A percentile compares a stretch with the other conserved stretches of the same genome.
phyloP scores from a whole-genome alignment of 1,139 yeast species.

The Kodamaea derodonti region DNA sequence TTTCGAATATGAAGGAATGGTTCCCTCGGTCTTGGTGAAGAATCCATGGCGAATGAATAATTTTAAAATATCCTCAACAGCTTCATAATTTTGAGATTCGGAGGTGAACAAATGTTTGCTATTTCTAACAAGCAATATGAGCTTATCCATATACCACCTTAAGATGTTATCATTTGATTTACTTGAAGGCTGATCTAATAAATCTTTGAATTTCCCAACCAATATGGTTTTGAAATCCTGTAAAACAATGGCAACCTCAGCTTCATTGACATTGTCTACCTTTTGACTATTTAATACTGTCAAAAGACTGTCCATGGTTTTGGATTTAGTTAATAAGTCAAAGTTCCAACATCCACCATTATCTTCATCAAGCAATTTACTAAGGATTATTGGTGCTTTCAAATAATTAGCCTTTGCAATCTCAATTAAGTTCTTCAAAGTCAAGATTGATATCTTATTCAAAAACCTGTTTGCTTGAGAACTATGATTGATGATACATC shows the following conservation, averaged over 20 bases:
- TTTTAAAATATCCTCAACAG: conserved; percentile 49
- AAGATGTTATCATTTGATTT: conserved; percentile 43
- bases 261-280: conserved; percentile 11
- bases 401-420: conserved; percentile 33
- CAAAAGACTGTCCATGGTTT: conserved; percentile 54
- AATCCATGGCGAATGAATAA: conserved; percentile 54
- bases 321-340: conserved; percentile 74
- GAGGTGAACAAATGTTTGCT: conserved; percentile 29
- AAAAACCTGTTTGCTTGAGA: conserved; percentile 63
- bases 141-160: conserved; percentile 67
- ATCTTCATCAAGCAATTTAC: conserved; percentile 45
- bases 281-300: conserved; percentile 25
- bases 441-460: conserved; percentile 60
- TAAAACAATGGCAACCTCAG: conserved; percentile 14
- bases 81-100: conserved; percentile 19
- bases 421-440: conserved; percentile 41
- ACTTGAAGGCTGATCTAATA: conserved; percentile 12
- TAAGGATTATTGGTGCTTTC: conserved; percentile 46
- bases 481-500: conserved; percentile 76
- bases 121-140: conserved; percentile 54
- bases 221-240: conserved; percentile 22
- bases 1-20: conserved; percentile 20
- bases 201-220: conserved; percentile 18
- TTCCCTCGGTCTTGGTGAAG: conserved; percentile 32
- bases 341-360: conserved; percentile 67